These are phyloP conservation scores for Colletotrichum lupini DNA, from an alignment of 2,329 filamentous ascomycete genomes.

Conservation along the genomic window DNA sequence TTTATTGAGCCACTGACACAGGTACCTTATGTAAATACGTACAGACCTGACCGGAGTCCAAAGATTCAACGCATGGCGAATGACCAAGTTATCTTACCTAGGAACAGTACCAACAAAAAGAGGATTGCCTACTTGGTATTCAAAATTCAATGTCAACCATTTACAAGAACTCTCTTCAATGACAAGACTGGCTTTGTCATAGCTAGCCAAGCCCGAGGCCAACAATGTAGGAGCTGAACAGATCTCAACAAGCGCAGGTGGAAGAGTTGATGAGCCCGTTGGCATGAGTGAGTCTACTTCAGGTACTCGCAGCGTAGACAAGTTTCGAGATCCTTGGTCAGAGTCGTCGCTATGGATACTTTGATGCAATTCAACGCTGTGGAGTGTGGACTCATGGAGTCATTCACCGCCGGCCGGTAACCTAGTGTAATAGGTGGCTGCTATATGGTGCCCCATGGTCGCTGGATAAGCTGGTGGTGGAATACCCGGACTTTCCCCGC, in stretches of 20 bases:
- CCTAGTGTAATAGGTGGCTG: not conserved
- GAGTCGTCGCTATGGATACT: not conserved
- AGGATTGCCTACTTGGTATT: not conserved
- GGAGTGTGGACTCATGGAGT: constrained; percentile 13
- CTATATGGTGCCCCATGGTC: not conserved
- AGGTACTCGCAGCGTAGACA: not conserved
- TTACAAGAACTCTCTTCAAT: not conserved
- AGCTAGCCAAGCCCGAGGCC: not conserved
- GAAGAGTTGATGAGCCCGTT: not conserved
- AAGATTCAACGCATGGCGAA: no score
- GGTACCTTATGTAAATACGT: no score
- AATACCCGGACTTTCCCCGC: constrained; percentile 33
- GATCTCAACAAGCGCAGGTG: not conserved
- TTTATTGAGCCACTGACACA: constrained; percentile 5
- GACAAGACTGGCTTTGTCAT: not conserved
- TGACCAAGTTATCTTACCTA: no score
- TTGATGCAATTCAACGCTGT: not conserved
- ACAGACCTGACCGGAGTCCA: no score
- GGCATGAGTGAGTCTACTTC: not conserved
- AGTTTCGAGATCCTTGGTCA: not conserved
- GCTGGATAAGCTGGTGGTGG: not conserved
- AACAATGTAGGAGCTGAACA: not conserved
- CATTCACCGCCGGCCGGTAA: not conserved
- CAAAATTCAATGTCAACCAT: not conserved
- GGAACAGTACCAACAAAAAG: no score